Percentiles rank a stretch among this genome's conserved stretches.
Conservation (phyloP, 257 asterid species). For the Ocimum tenuiflorum region DNA sequence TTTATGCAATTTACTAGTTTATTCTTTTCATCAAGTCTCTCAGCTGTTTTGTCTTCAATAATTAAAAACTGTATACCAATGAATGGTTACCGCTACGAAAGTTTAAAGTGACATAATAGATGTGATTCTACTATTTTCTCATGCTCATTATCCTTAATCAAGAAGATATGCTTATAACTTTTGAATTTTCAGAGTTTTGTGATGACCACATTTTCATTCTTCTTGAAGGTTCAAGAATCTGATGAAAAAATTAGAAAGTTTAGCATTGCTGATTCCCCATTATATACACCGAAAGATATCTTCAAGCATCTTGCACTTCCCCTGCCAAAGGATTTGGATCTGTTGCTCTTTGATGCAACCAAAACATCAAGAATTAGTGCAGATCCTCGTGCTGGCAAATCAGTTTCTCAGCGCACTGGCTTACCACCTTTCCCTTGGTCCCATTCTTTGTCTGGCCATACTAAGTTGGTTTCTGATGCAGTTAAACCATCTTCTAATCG, state of each 20-base stretch:
- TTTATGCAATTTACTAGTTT: background rate
- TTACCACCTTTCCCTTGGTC: constrained; percentile 96
- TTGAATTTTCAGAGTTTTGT: background rate
- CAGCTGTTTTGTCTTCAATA: background rate
- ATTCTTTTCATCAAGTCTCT: background rate
- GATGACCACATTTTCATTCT: constrained; percentile 15
- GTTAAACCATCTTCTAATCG: constrained; percentile 51
- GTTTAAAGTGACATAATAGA: background rate
- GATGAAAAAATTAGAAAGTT: constrained; percentile 31
- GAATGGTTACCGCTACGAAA: background rate
- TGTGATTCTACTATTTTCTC: background rate
- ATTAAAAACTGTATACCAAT: background rate
- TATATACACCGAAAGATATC: constrained; percentile 47
- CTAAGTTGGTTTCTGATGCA: constrained; percentile 60
- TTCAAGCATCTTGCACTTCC: constrained; percentile 73
- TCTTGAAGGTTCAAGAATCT: constrained; percentile 41
- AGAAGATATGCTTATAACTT: constrained; percentile 6
- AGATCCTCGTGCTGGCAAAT: constrained; percentile 63
- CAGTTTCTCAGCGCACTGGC: constrained; percentile 51
- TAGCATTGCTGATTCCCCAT: constrained; percentile 29
- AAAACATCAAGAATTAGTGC: constrained; percentile 44
- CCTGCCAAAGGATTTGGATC: constrained; percentile 69
- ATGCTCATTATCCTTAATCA: background rate
- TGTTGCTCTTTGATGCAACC: constrained; percentile 61
- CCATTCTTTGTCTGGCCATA: constrained; percentile 54